phyloP scores from a whole-genome alignment of 2,329 filamentous ascomycete genomes.

The Seiridium unicorne region DNA sequence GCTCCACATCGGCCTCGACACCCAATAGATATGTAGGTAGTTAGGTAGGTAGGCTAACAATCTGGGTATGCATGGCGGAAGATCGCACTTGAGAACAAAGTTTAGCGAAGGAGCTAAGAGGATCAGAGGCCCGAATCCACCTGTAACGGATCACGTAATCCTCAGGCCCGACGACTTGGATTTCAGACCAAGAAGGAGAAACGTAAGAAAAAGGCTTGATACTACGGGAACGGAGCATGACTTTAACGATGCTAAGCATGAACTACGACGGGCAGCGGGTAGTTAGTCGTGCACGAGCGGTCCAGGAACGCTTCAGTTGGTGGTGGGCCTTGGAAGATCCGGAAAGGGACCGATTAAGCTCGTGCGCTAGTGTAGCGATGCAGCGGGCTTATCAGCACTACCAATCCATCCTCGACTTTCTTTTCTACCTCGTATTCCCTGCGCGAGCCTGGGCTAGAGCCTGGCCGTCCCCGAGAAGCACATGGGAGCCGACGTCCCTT shows the following conservation, averaged over 20 bases:
- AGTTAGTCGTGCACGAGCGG: background rate
- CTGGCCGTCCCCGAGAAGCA: background rate
- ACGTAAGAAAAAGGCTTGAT: background rate
- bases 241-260: background rate
- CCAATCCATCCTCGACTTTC: background rate
- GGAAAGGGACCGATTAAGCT: background rate
- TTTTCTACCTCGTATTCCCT: background rate
- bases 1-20: too few species aligned
- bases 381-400: background rate
- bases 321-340: background rate
- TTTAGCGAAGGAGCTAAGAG: background rate
- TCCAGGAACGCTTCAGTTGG: background rate
- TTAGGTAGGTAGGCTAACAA: too few species aligned
- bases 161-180: background rate
- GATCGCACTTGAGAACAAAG: background rate
- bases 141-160: background rate
- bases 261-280: background rate
- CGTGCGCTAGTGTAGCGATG: background rate
- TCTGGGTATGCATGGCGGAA: too few species aligned
- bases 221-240: background rate
- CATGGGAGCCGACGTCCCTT: background rate
- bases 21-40: too few species aligned
- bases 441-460: too few species aligned
- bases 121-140: too few species aligned
- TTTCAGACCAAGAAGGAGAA: background rate